These are phyloP conservation scores for Pestalotiopsis fici DNA, from an alignment of 2,329 filamentous ascomycete genomes.

Conservation along the genomic window DNA sequence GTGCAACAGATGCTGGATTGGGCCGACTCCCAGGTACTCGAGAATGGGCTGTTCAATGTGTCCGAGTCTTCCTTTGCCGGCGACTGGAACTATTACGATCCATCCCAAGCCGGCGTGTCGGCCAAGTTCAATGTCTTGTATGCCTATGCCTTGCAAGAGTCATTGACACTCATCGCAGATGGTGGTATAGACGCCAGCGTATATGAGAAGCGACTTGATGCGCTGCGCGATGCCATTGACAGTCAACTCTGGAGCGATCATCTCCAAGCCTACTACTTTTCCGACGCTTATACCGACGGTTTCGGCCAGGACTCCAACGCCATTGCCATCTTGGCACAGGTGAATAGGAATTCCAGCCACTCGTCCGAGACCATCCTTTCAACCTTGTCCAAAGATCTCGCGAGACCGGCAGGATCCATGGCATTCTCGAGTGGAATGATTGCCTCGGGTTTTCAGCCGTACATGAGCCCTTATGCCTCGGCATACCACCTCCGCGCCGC, in stretches of 20 bases:
- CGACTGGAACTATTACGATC: conserved; percentile 37
- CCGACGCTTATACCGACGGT: conserved; percentile 15
- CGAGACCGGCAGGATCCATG: conserved; percentile 12
- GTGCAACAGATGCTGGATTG: conserved; percentile 33
- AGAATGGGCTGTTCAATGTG: conserved; percentile 27
- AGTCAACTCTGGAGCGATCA: conserved; percentile 23
- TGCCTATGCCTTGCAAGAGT: conserved; percentile 30
- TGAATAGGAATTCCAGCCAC: conserved; percentile 16
- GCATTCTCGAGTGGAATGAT: conserved; percentile 3
- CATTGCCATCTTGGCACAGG: conserved; percentile 29
- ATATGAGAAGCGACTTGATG: conserved; percentile 24
- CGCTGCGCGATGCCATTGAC: conserved; percentile 25
- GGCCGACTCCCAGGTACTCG: conserved; percentile 28
- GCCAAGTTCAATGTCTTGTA: conserved; percentile 34
- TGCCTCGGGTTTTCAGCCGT: conserved; percentile 6
- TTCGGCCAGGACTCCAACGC: conserved; percentile 33
- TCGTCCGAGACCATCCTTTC: conserved; percentile 17
- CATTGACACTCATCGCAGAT: conserved; percentile 18
- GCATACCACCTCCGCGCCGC: conserved; percentile 32
- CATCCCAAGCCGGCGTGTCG: conserved; percentile 25
- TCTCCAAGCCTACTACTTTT: conserved; percentile 26
- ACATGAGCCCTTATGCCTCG: conserved; percentile 21
- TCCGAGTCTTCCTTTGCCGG: conserved; percentile 26
- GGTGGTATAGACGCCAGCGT: conserved; percentile 18
- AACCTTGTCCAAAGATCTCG: conserved; percentile 13